Percentiles rank a stretch among this genome's conserved stretches.
These are phyloP conservation scores for Microdochium nivale DNA, from an alignment of 2,329 filamentous ascomycete genomes.

Conservation along the genomic window DNA sequence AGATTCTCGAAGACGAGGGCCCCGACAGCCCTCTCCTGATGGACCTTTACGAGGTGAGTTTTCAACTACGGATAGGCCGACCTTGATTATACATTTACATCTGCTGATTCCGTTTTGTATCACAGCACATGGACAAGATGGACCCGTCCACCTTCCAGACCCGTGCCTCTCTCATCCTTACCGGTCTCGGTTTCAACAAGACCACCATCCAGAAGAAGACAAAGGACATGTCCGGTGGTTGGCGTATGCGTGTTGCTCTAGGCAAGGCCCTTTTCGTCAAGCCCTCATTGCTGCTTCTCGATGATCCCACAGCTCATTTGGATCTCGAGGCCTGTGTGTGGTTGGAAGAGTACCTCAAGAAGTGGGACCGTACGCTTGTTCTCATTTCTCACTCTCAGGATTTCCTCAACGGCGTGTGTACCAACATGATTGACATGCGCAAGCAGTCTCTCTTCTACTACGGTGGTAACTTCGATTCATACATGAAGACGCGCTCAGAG, in stretches of 20 bases:
- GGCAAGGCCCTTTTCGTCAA: conserved; percentile 98
- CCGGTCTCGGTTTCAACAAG: conserved; percentile 99
- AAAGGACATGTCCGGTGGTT: conserved; percentile 99
- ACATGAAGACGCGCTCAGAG: conserved; percentile 88
- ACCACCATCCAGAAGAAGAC: conserved; percentile 97
- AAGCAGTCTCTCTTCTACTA: conserved; percentile 86
- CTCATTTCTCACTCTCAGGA: conserved; percentile 97
- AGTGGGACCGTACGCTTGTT: conserved; percentile 96
- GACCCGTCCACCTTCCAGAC: conserved; percentile 96
- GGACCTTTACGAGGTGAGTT: conserved; percentile 86
- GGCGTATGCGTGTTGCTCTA: conserved; percentile 98
- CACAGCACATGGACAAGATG: conserved; percentile 94
- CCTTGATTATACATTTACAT: conserved; percentile 1
- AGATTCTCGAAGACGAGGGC: conserved; percentile 83
- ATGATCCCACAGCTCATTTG: conserved; percentile 98
- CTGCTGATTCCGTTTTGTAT: neutral
- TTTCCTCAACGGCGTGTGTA: conserved; percentile 98
- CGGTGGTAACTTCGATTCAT: conserved; percentile 99
- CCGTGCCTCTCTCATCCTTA: conserved; percentile 91
- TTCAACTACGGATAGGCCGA: neutral
- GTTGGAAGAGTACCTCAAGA: conserved; percentile 99
- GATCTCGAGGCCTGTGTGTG: conserved; percentile 99
- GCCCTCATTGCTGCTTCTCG: conserved; percentile 88
- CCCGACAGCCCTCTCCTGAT: conserved; percentile 85
- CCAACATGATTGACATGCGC: conserved; percentile 98